Conservation (phyloP, 2,329 filamentous ascomycete genomes). For the Venturiaceae sp. region DNA sequence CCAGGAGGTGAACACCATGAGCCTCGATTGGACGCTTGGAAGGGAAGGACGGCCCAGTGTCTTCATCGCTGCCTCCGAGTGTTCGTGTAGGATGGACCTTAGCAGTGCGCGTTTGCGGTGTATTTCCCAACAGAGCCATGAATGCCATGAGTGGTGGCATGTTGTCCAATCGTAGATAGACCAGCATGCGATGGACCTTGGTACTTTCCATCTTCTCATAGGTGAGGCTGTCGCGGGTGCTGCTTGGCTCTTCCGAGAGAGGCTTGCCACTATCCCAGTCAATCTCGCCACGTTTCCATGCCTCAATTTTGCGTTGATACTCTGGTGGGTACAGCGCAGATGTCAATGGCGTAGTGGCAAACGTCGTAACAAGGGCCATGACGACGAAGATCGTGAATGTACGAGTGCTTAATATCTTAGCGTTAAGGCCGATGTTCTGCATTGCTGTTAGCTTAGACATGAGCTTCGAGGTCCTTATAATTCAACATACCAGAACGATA, state of each 20-base stretch:
- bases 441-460: neutral
- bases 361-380: constrained; percentile 83
- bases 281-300: constrained; percentile 76
- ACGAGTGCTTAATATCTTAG: constrained; percentile 65
- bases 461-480: neutral
- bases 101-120: constrained; percentile 28
- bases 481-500: constrained; percentile 70
- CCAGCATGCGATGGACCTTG: constrained; percentile 56
- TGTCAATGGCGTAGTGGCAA: constrained; percentile 70
- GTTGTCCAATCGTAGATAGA: constrained; percentile 78
- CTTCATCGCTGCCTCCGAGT: constrained; percentile 14
- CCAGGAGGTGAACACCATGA: constrained; percentile 76
- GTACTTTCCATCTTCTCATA: constrained; percentile 40
- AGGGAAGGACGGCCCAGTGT: constrained; percentile 11
- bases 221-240: constrained; percentile 23
- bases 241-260: constrained; percentile 13
- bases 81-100: constrained; percentile 27
- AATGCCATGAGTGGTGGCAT: constrained; percentile 75
- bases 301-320: constrained; percentile 64
- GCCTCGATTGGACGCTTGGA: constrained; percentile 52
- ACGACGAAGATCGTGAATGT: constrained; percentile 94
- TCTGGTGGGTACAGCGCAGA: constrained; percentile 64
- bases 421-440: constrained; percentile 72
- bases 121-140: constrained; percentile 64
- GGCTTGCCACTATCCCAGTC: constrained; percentile 68